Evolutionary conservation across 306 rosid species (phyloP), one percentile per base, ranked within the genome.

Genomic region (Cajanus cajan): DNA sequence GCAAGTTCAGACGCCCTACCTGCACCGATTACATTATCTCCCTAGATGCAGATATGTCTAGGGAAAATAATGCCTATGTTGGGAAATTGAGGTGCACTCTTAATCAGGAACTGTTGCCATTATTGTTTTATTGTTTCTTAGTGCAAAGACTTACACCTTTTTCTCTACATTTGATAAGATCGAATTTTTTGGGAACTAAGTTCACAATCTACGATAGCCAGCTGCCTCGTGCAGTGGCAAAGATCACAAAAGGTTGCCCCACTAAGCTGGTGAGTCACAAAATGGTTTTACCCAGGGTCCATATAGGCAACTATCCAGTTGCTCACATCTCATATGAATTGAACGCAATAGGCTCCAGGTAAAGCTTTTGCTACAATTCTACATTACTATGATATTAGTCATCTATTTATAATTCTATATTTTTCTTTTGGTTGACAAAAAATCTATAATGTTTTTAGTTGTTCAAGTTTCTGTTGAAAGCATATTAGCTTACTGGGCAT

Each of bases 301-400:
- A 97, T 21, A 69, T 88, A 18, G 96, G 98, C 34, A 90, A 96
- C 88, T 93, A 86, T 81, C 88, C 99, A 7, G 93, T 91, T 80
- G 97, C 98, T 11, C 96, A 90, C 73, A 85, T 96, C 75, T 91
- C 96, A 28, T 96, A 93, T 77, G 97, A 96, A 70, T 74, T 96
- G 75, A 93, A 96, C 73, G 97, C 93, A 59, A 80, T 96, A 78
- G 99, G 99, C 66, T 96, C 99, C 36, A 91, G 99, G 99, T 91
- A 90, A 82, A 15, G 78, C 71, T 14, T 69, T 55, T 58, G 19
- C 12, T 11, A 37, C 78, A 14, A 59, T 59, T 67, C n/a, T 33
- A 39, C 18, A 58, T 34, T 76, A 44, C 34, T 22, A 28, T 59
- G 22, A 18, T 40, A 24, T 67, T 61, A 34, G 11, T 71, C n/a